Conservation (phyloP, 2,329 filamentous ascomycete genomes). For the Dactylellina parvicollis region DNA sequence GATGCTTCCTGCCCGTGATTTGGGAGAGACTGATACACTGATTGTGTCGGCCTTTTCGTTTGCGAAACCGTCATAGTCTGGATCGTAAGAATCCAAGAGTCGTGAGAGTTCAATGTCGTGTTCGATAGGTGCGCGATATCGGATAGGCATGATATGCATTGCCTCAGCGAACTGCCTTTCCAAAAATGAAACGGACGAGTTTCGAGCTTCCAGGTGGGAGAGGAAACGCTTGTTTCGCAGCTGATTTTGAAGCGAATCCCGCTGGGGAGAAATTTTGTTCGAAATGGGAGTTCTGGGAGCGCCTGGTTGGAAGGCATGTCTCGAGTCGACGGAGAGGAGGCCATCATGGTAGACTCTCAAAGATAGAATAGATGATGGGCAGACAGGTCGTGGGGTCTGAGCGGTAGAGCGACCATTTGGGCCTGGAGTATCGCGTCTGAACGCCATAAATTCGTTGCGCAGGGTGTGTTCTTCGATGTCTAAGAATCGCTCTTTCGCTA, state of each 20-base stretch:
- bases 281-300: slow-evolving; percentile 25
- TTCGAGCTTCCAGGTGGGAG: slow-evolving; percentile 21
- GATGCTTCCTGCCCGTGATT: slow-evolving; percentile 40
- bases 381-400: slow-evolving; percentile 31
- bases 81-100: slow-evolving; percentile 43
- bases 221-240: slow-evolving; percentile 46
- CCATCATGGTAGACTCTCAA: slow-evolving; percentile 49
- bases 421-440: slow-evolving; percentile 47
- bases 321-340: slow-evolving; percentile 47
- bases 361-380: slow-evolving; percentile 37
- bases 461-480: slow-evolving; percentile 50
- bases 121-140: slow-evolving; percentile 32
- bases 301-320: slow-evolving; percentile 46
- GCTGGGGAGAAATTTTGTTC: slow-evolving; percentile 6
- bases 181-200: slow-evolving; percentile 35
- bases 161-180: slow-evolving; percentile 49
- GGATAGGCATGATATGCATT: slow-evolving; percentile 53
- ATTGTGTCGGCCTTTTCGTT: slow-evolving; percentile 42
- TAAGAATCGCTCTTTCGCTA: slow-evolving; percentile 31
- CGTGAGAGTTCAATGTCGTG: slow-evolving; percentile 45
- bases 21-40: slow-evolving; percentile 48
- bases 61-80: slow-evolving; percentile 49
- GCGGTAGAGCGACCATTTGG: slow-evolving; percentile 44
- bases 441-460: slow-evolving; percentile 51
- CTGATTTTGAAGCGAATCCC: slow-evolving; percentile 39